Evolutionary conservation across 2,329 filamentous ascomycete genomes (phyloP), one percentile per base, ranked within the genome.

Genomic region (Verticillium alfalfae): DNA sequence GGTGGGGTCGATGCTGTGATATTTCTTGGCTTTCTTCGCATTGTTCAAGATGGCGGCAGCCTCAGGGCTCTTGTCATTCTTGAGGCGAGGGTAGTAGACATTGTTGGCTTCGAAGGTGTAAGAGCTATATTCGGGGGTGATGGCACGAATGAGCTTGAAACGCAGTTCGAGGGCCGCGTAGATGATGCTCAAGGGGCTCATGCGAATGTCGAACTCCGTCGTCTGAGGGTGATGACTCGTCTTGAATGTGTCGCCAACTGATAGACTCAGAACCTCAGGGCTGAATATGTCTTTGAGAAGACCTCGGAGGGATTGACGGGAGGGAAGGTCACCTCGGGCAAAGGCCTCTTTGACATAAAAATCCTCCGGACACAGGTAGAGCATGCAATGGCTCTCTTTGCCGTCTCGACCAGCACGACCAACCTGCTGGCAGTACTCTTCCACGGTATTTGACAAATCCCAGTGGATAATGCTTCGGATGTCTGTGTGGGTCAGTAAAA

Each of bases 141-240:
- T 81, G 16, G 81, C 84, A 26, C 86, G 78, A 36, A 88, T 76
- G 0, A 88, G 73, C 0, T 75, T 75, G 63, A 85, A 87, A 2
- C 79, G 81, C 5, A 88, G 74, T 67, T 89, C 86, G 1, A 89
- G 73, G n/a, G 83, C 79, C 0, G 85, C 84, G 59, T 86, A 85
- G 16, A 88, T 78, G 58, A 84, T 81, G 45, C 74, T 73, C 6
- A 88, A 72, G 0, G 81, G 76, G 2, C 72, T 81, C 1, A 72
- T 63, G 22, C 80, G 78, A 61, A 88, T 84, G 65, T 88, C 86
- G 61, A 79, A 82, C 0, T 81, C 75, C 31, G 72, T 77, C 2
- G 75, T 73, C 55, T 87, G 80, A 0, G 73, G 66, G 12, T 76
- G 72, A 13, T 81, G 75, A 38, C 74, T 81, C 3, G 78, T 70